phyloP scores from a whole-genome alignment of 2,329 filamentous ascomycete species.

The Fusarium lateritium region DNA sequence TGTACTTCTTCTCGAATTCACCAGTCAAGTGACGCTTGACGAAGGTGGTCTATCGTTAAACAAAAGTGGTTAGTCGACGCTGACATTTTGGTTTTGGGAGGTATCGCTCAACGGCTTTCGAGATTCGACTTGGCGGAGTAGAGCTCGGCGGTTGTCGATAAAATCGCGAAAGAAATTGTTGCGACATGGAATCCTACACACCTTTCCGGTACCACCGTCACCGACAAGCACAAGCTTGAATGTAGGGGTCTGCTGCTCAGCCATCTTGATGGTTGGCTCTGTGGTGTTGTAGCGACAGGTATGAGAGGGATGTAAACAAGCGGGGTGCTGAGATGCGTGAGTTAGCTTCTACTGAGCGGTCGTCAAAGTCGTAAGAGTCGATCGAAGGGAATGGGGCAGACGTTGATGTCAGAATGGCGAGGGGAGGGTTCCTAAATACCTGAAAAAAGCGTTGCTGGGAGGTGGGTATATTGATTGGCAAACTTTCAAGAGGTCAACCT shows the following conservation, averaged over 20 bases:
- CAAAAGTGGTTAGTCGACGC: constrained; percentile 40
- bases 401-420: constrained; percentile 35
- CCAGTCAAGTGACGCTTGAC: constrained; percentile 99
- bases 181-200: constrained; percentile 58
- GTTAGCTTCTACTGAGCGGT: constrained; percentile 52
- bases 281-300: constrained; percentile 47
- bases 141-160: constrained; percentile 40
- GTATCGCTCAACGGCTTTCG: constrained; percentile 28
- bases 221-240: constrained; percentile 99
- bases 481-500: constrained; percentile 56
- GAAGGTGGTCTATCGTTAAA: constrained; percentile 87
- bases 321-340: constrained; percentile 57
- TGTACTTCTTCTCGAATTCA: constrained; percentile 99
- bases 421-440: constrained; percentile 45
- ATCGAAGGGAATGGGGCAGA: constrained; percentile 21
- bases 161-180: constrained; percentile 38
- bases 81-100: constrained; percentile 11
- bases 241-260: constrained; percentile 75
- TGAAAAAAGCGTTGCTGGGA: constrained; percentile 48
- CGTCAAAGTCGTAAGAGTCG: constrained; percentile 35
- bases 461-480: constrained; percentile 53
- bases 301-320: constrained; percentile 63
- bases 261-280: constrained; percentile 69
- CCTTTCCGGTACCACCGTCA: constrained; percentile 99
- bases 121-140: constrained; percentile 44